phyloP scores from a whole-genome alignment of 1,284 basidiomycete species.

The Paramarasmius palmivorus region DNA sequence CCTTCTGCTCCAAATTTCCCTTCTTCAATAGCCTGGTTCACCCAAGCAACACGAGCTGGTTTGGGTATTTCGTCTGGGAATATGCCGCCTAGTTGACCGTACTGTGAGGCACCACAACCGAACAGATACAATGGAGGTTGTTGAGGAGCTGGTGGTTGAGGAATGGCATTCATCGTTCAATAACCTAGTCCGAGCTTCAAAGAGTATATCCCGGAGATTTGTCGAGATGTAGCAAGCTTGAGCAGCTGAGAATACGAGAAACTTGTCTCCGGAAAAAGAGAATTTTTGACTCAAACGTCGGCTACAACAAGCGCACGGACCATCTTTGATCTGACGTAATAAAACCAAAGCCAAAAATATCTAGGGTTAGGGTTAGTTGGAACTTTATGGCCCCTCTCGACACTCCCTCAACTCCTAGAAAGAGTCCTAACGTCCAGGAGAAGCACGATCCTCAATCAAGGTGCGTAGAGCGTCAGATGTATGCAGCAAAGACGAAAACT shows the following conservation, averaged over 20 bases:
- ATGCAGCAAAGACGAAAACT: background rate
- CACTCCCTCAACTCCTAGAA: constrained; percentile 3
- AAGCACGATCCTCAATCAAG: background rate
- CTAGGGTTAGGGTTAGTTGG: background rate
- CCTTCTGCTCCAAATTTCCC: constrained; percentile 7
- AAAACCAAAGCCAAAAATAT: no score
- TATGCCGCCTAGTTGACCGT: background rate
- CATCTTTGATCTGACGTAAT: no score
- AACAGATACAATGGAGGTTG: background rate
- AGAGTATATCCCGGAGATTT: no score
- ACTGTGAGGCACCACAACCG: constrained; percentile 2
- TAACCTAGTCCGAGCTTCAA: no score
- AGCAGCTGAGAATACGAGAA: no score
- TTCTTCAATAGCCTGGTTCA: background rate
- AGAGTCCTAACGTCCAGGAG: background rate
- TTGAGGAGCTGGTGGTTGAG: background rate
- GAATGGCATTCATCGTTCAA: background rate
- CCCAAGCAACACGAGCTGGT: background rate
- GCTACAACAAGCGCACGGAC: no score
- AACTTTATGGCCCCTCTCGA: background rate
- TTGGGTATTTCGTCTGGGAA: background rate
- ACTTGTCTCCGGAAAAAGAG: no score
- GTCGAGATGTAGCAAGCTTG: no score
- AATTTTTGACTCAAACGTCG: no score
- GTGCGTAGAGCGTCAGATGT: no score